Base-by-base conservation (phyloP, 495 filamentous ascomycete species). In the Annulohypoxylon moriforme region DNA sequence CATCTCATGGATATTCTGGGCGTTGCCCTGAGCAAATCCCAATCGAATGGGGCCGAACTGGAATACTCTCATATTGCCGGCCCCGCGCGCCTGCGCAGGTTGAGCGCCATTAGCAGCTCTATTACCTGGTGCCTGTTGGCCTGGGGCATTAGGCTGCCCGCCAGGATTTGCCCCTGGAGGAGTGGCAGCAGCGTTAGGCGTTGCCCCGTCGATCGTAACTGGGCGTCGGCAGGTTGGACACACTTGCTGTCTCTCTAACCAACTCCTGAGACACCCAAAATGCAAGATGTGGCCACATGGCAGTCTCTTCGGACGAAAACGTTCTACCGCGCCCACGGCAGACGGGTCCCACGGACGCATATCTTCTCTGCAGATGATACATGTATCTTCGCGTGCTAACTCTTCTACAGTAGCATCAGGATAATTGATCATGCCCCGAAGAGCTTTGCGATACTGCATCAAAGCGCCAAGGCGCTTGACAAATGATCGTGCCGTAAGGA, bases 171-270 rank as follows among this genome's bases (percentile, higher is more conserved):
- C 69, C n/a, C 67, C 69, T 13, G 50, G 64, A 38, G 71, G 59
- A 10, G 44, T 68, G 46, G 31, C 36, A 16, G 44, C 44, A n/a
- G 61, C 64, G 49, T 73, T 55, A 42, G 71, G 62, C 1, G 16
- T 27, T 31, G 55, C 5, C 38, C 67, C 74, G 0, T 81, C 77
- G 25, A 80, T 75, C 46, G 92, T 80, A 31, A 99, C 96, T 20
- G 96, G 88, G 31, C 93, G 86, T 63, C 96, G 89, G 77, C 96
- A 99, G 3, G 95, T 98, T 10, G 96, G 96, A 79, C 96, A 99
- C 22, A 96, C 94, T 78, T 98, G 96, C 78, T 99, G 96, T 60
- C 96, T 89, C 81, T 98, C 96, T n/a, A 99, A 83, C 96, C 96
- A 99, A 78, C 95, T 96, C 75, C 93, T 90, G 47, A 99, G 87